phyloP scores from a whole-genome alignment of 179 eudicot species.

The Spergularia azorica region DNA sequence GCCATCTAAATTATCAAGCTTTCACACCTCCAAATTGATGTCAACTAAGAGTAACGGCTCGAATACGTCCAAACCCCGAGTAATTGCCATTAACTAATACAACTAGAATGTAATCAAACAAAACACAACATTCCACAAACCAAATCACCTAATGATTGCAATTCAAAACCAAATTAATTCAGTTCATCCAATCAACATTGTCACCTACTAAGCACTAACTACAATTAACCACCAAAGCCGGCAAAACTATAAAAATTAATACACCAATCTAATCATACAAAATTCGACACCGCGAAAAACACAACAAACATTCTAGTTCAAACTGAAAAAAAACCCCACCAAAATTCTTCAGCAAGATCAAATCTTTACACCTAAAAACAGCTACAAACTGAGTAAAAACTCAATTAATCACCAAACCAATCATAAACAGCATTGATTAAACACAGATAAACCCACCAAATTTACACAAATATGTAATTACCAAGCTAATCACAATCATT shows the following conservation, averaged over 20 bases:
- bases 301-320: background rate
- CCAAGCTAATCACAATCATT: background rate
- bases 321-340: constrained; percentile 10
- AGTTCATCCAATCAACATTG: background rate
- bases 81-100: background rate
- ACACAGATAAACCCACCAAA: constrained; percentile 7
- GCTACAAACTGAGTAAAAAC: too few species aligned
- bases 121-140: constrained; percentile 7
- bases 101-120: background rate
- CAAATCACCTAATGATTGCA: background rate
- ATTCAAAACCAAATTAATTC: background rate
- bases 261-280: constrained; percentile 9
- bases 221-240: background rate
- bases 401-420: background rate
- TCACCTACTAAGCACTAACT: background rate
- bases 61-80: background rate
- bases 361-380: background rate
- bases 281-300: background rate
- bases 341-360: background rate
- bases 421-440: background rate
- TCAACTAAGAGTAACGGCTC: background rate
- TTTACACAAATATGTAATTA: too few species aligned
- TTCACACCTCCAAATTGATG: constrained; percentile 1
- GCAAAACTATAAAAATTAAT: background rate
- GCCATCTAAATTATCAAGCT: background rate